Conservation (phyloP, 495 filamentous ascomycete genomes). For the Penicillium waksmanii region DNA sequence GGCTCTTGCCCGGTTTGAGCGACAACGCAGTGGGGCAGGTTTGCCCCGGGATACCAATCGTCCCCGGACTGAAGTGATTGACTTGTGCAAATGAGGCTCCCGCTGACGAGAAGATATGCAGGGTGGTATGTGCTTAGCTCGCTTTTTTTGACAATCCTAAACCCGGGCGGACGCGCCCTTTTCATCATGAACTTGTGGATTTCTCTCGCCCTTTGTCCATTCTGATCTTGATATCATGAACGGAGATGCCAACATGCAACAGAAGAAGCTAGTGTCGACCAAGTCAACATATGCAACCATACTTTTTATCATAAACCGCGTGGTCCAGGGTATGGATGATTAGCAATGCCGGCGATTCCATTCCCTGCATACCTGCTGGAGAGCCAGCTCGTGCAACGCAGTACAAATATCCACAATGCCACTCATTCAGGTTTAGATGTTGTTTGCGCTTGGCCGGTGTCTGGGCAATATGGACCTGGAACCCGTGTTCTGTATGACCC, state of each 20-base stretch:
- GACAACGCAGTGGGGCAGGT: neutral
- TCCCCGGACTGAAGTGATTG: neutral
- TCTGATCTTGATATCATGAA: neutral
- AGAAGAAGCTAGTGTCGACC: neutral
- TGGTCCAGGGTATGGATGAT: conserved; percentile 19
- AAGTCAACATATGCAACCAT: neutral
- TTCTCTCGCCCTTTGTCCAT: neutral
- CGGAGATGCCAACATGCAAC: conserved; percentile 1
- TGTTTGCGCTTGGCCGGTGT: conserved; percentile 63
- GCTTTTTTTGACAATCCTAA: neutral
- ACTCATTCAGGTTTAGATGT: conserved; percentile 44
- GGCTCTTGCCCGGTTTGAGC: conserved; percentile 9
- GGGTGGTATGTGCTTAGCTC: conserved; percentile 1
- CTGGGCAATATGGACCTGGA: conserved; percentile 62
- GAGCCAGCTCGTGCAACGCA: conserved; percentile 34
- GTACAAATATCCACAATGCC: conserved; percentile 26
- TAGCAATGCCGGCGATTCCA: conserved; percentile 47
- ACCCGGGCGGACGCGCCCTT: conserved; percentile 6
- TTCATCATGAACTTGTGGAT: neutral
- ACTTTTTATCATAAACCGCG: neutral
- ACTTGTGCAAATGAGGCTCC: conserved; percentile 23
- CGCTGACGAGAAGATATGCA: conserved; percentile 23
- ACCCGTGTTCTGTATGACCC: conserved; percentile 56
- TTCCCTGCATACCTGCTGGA: conserved; percentile 30
- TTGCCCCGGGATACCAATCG: neutral